Base-by-base conservation (phyloP, 2,329 filamentous ascomycete species). In the Neonectria magnoliae region DNA sequence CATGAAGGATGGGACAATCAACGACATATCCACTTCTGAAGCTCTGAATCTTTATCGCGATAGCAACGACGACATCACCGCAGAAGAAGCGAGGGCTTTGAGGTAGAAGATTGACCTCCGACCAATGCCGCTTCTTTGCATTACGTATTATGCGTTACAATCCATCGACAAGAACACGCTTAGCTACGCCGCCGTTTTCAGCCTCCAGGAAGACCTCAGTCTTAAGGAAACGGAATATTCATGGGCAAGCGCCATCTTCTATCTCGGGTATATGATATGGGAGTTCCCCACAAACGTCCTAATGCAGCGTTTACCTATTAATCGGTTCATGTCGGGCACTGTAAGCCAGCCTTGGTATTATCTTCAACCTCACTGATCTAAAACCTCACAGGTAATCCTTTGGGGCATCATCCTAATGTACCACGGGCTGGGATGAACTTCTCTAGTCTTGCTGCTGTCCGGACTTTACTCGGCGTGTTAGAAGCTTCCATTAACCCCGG, bases 231-330 rank as follows among this genome's bases (percentile, higher is more conserved):
- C 76, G 2, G 73, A 81, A 52, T 82, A 81, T 61, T 77, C 73
- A 1, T 81, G 78, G 80, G 68, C 80, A 0, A 78, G 78, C 0
- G 79, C 77, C 1, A 74, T 81, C 8, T 82, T 82, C 64, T 83
- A 80, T 56, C 73, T 81, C 11, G 62, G 75, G 11, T 83, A 81
- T 62, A 69, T 80, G 36, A 64, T 71, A 29, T 76, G 76, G 45
- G 77, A 79, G 53, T 79, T 77, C 41, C 77, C 76, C 1, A 76
- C 70, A 16, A 79, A 78, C 63, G 67, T 78, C 4, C 10, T 62
- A 20, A 51, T 68, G 29, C 66, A 67, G 29, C 59, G 57, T 6
- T 31, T 68, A 1, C 66, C 64, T 4, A 68, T 66, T 14, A 66
- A 68, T 31, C 20, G 55, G 16, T 66, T 58, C 51, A 68, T 68